These are phyloP conservation scores for Mycena haematopus DNA, from an alignment of 768 basidiomycete genomes.

Conservation along the genomic window DNA sequence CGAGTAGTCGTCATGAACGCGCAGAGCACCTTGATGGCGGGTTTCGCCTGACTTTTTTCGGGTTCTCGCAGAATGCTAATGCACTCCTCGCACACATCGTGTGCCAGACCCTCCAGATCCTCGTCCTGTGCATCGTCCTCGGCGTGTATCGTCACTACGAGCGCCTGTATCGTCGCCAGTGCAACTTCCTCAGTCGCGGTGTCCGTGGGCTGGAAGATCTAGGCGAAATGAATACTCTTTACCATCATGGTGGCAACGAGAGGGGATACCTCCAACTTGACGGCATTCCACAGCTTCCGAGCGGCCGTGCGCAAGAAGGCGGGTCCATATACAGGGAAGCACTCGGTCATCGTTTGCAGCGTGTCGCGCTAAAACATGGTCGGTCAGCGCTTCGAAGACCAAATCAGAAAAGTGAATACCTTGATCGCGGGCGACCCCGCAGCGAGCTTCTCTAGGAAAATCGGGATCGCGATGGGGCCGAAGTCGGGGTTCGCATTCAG, in stretches of 20 bases:
- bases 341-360: slow-evolving; percentile 74
- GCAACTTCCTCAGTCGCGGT: slow-evolving; percentile 74
- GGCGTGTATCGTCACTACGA: slow-evolving; percentile 78
- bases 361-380: slow-evolving; percentile 73
- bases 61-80: slow-evolving; percentile 83
- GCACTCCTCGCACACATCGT: slow-evolving; percentile 82
- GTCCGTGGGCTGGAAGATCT: slow-evolving; percentile 96
- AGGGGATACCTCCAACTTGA: slow-evolving; percentile 81
- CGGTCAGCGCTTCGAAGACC: neutral
- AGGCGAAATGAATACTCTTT: neutral
- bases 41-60: slow-evolving; percentile 91
- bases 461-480: slow-evolving; percentile 81
- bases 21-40: slow-evolving; percentile 85
- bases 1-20: slow-evolving; percentile 80
- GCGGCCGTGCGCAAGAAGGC: slow-evolving; percentile 65
- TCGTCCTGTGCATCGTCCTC: slow-evolving; percentile 42
- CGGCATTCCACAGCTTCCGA: slow-evolving; percentile 84
- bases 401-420: slow-evolving; percentile 47
- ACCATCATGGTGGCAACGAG: slow-evolving; percentile 7
- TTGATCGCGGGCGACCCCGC: slow-evolving; percentile 84
- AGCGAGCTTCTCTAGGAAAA: slow-evolving; percentile 91
- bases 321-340: slow-evolving; percentile 86
- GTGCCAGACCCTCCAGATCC: slow-evolving; percentile 65
- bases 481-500: slow-evolving; percentile 82
- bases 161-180: slow-evolving; percentile 68